These are phyloP conservation scores for Diaporthe citrichinensis DNA, from an alignment of 2,329 filamentous ascomycete genomes.

Conservation along the genomic window DNA sequence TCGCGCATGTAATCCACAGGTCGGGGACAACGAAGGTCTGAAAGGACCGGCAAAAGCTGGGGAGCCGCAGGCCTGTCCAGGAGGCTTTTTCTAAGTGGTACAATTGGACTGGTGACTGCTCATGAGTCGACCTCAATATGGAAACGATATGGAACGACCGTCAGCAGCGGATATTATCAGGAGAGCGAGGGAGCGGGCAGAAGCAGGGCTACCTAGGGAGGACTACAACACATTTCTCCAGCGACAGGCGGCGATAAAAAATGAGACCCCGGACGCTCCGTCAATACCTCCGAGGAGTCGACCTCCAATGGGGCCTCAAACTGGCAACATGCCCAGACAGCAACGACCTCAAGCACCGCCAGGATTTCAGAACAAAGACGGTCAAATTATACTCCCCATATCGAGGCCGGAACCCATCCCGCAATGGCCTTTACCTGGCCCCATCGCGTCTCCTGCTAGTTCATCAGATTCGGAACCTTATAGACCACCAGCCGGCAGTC, in stretches of 20 bases:
- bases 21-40: constrained; percentile 32
- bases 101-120: constrained; percentile 46
- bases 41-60: constrained; percentile 24
- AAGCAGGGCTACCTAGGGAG: constrained; percentile 56
- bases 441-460: constrained; percentile 53
- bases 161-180: constrained; percentile 64
- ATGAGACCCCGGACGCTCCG: constrained; percentile 44
- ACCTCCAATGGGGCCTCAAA: constrained; percentile 44
- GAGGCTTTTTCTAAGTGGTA: constrained; percentile 43
- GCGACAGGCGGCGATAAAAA: constrained; percentile 45
- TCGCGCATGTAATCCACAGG: constrained; percentile 46
- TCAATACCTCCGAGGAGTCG: constrained; percentile 49
- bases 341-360: constrained; percentile 52
- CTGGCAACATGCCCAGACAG: constrained; percentile 45
- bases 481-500: constrained; percentile 64
- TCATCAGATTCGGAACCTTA: constrained; percentile 58
- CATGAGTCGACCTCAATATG: constrained; percentile 72
- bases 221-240: constrained; percentile 47
- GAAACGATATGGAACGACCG: constrained; percentile 64
- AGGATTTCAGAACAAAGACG: constrained; percentile 55
- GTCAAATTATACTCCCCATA: constrained; percentile 62
- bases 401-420: constrained; percentile 66
- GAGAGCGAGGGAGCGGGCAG: constrained; percentile 68
- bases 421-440: constrained; percentile 67
- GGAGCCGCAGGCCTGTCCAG: constrained; percentile 39